A percentile compares a stretch with the other conserved stretches of the same genome.
These are phyloP conservation scores for Kodamaea restingae DNA, from an alignment of 805 yeast genomes.

Conservation along the genomic window DNA sequence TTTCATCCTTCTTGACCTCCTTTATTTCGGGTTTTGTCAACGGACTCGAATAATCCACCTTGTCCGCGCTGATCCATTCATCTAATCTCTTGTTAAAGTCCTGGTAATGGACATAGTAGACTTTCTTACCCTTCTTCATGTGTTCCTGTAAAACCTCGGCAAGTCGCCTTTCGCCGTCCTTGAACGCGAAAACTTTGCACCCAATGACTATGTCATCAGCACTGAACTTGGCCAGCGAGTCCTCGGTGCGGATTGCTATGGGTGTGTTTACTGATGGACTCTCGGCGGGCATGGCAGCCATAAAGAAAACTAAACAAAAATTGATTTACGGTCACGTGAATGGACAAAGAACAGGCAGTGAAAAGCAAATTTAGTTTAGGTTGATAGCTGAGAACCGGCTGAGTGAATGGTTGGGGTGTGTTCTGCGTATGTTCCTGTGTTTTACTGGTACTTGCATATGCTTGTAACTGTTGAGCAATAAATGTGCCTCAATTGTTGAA, in stretches of 20 bases:
- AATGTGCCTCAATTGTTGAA: too few species aligned
- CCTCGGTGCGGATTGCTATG: slow-evolving; percentile 3
- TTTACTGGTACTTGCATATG: too few species aligned
- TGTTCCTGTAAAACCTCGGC: slow-evolving; percentile 86
- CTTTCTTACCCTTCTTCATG: slow-evolving; percentile 67
- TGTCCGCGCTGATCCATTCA: slow-evolving; percentile 79
- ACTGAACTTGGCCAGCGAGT: slow-evolving; percentile 16
- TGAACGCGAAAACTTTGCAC: slow-evolving; percentile 74
- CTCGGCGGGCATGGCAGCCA: not conserved
- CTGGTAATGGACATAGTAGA: slow-evolving; percentile 88
- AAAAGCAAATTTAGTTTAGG: too few species aligned
- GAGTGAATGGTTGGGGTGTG: too few species aligned
- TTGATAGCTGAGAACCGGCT: too few species aligned
- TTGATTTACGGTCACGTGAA: too few species aligned
- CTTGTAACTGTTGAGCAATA: too few species aligned
- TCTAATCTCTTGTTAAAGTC: slow-evolving; percentile 95
- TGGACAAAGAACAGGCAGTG: too few species aligned
- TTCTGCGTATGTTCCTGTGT: too few species aligned
- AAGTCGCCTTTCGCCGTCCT: slow-evolving; percentile 72
- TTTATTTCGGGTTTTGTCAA: slow-evolving; percentile 68
- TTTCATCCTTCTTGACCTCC: slow-evolving; percentile 41
- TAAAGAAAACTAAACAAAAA: not conserved
- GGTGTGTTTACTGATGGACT: slow-evolving; percentile 4
- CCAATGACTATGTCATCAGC: slow-evolving; percentile 62
- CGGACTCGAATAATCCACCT: slow-evolving; percentile 69